These are phyloP conservation scores for Heterobasidion irregulare DNA, from an alignment of 1,284 basidiomycete genomes.

Conservation along the genomic window DNA sequence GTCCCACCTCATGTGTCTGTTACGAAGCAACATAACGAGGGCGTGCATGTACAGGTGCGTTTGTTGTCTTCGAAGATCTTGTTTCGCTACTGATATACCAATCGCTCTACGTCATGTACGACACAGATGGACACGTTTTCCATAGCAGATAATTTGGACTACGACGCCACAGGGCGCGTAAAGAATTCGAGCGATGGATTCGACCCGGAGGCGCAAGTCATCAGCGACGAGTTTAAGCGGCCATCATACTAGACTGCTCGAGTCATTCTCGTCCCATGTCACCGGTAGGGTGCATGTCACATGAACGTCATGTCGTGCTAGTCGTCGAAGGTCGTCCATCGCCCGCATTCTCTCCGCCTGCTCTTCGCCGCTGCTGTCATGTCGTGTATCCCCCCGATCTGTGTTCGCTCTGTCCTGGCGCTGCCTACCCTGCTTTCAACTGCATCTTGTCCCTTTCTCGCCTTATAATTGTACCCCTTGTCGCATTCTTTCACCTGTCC, in stretches of 20 bases:
- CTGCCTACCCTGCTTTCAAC: neutral
- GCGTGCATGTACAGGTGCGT: slow-evolving; percentile 46
- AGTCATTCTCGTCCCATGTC: neutral
- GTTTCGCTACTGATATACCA: neutral
- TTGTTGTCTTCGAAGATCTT: slow-evolving; percentile 1
- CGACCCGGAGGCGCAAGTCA: slow-evolving; percentile 49
- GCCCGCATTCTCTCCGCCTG: neutral
- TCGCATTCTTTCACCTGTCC: neutral
- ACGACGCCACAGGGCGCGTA: slow-evolving; percentile 43
- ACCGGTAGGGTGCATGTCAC: neutral
- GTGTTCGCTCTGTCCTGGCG: too few relatives aligned
- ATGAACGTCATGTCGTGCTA: neutral
- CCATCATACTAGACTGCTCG: slow-evolving; percentile 30
- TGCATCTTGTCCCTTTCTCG: neutral
- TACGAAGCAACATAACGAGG: slow-evolving; percentile 24
- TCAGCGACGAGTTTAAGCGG: slow-evolving; percentile 55
- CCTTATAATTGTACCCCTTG: neutral
- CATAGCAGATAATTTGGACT: slow-evolving; percentile 27
- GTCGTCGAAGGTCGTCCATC: neutral
- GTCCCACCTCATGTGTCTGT: slow-evolving; percentile 22
- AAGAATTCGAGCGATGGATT: slow-evolving; percentile 27
- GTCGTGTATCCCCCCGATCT: neutral
- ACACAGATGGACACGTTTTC: slow-evolving; percentile 52
- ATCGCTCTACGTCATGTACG: neutral
- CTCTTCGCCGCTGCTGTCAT: neutral